These are phyloP conservation scores for Chrysoporthe cubensis DNA, from an alignment of 2,329 filamentous ascomycete genomes.

Conservation along the genomic window DNA sequence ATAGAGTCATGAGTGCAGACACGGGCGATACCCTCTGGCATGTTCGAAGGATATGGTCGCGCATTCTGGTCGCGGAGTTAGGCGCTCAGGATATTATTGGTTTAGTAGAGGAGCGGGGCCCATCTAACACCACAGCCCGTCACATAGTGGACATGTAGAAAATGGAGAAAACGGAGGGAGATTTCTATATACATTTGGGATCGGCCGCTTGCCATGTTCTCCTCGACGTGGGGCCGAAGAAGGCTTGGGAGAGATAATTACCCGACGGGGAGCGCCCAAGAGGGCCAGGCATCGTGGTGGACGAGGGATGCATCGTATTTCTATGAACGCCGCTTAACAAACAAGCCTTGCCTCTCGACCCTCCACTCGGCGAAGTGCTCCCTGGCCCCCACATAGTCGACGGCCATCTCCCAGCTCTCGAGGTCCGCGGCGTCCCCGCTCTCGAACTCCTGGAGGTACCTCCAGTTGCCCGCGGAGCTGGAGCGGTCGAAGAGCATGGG, in stretches of 20 bases:
- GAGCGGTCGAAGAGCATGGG: conserved; percentile 39
- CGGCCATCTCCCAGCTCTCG: conserved; percentile 51
- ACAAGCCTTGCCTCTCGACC: conserved; percentile 49
- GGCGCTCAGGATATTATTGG: background rate
- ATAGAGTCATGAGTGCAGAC: background rate
- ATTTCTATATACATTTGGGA: background rate
- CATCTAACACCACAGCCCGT: background rate
- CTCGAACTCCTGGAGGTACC: conserved; percentile 52
- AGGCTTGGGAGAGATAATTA: no score
- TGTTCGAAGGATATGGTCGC: background rate
- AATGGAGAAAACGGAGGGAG: background rate
- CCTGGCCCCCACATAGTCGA: conserved; percentile 44
- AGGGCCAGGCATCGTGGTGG: no score
- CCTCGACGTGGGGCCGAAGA: background rate
- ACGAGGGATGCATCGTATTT: background rate
- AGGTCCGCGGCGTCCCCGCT: conserved; percentile 51
- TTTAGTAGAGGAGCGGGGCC: background rate
- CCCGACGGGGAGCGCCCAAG: no score
- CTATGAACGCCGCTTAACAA: conserved; percentile 35
- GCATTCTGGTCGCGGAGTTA: conserved; percentile 1
- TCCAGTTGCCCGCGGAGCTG: conserved; percentile 41
- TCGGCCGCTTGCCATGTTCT: background rate
- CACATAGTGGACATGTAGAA: background rate
- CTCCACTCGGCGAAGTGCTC: conserved; percentile 43
- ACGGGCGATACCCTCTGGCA: conserved; percentile 1